Evolutionary conservation across 2,329 filamentous ascomycete genomes (phyloP).

Genomic region (Domatiomyces catenatus): DNA sequence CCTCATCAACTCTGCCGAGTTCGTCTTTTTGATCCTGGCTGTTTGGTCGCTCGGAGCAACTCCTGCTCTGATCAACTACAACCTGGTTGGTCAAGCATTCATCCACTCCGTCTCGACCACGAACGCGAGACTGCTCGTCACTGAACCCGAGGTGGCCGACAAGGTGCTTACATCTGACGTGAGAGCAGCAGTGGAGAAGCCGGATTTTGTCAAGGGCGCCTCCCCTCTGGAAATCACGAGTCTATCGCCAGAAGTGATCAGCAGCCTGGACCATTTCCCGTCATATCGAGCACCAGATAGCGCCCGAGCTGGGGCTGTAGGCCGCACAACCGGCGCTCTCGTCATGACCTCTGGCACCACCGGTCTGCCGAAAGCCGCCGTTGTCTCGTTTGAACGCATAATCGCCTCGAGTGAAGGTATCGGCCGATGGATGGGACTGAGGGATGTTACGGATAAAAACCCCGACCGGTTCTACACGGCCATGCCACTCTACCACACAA

Average conservation of each 20-base stretch:
- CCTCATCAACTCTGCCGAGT: conserved; percentile 66
- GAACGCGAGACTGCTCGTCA: conserved; percentile 49
- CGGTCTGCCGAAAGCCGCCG: conserved; percentile 69
- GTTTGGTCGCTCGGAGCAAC: conserved; percentile 71
- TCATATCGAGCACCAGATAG: conserved; percentile 45
- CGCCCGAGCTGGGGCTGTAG: conserved; percentile 35
- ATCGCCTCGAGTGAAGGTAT: conserved; percentile 37
- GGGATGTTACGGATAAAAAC: conserved; percentile 21
- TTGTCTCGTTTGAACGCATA: conserved; percentile 14
- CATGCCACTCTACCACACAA: conserved; percentile 82
- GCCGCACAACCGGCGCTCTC: conserved; percentile 49
- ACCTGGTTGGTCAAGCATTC: conserved; percentile 54
- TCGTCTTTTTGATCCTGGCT: conserved; percentile 59
- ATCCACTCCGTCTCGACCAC: conserved; percentile 59
- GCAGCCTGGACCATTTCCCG: conserved; percentile 20
- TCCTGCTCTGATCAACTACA: conserved; percentile 78
- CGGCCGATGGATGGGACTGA: conserved; percentile 40
- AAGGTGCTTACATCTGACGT: conserved; percentile 33
- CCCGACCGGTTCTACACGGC: conserved; percentile 63
- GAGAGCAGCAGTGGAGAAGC: conserved; percentile 24
- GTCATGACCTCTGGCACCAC: conserved; percentile 97
- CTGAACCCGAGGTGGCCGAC: conserved; percentile 49
- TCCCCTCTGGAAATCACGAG: conserved; percentile 42
- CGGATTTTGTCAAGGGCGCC: conserved; percentile 25
- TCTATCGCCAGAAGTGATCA: conserved; percentile 43